phyloP scores from a whole-genome alignment of 768 basidiomycete species.

The Cubamyces lactineus region DNA sequence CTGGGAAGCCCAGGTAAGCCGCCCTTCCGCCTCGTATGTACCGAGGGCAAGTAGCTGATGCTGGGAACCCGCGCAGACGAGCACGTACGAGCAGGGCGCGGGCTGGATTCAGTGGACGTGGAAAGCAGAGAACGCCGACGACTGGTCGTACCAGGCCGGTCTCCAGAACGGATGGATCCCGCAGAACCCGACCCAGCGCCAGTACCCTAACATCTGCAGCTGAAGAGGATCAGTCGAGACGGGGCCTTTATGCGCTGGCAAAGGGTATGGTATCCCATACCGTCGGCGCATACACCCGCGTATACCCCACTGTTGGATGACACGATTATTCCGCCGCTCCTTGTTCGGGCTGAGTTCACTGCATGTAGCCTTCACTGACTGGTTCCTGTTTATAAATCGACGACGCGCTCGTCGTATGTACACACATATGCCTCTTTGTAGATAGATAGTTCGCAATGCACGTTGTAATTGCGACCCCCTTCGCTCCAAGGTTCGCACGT shows the following conservation, averaged over 20 bases:
- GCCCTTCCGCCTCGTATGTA: background rate
- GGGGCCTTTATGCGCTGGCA: background rate
- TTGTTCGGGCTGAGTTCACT: background rate
- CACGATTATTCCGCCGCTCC: background rate
- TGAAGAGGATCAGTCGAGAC: conserved; percentile 24
- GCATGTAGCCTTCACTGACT: background rate
- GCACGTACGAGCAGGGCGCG: conserved; percentile 66
- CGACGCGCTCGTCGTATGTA: background rate
- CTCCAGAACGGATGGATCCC: conserved; percentile 87
- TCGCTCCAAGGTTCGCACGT: too few relatives aligned
- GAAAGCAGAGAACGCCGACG: conserved; percentile 83
- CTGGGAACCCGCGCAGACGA: conserved; percentile 33
- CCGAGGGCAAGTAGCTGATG: too few relatives aligned
- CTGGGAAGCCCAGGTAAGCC: conserved; percentile 79
- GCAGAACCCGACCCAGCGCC: conserved; percentile 48
- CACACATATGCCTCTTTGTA: too few relatives aligned
- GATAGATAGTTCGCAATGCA: too few relatives aligned
- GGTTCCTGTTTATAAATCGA: background rate
- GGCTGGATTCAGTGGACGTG: conserved; percentile 87
- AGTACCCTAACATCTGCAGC: conserved; percentile 68
- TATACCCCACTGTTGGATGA: background rate
- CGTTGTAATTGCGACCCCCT: background rate
- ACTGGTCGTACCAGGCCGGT: conserved; percentile 90
- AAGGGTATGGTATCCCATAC: background rate
- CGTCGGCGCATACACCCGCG: background rate